Base-by-base conservation (phyloP, 1,284 basidiomycete genomes). In the Salmacisia buchloeana region DNA sequence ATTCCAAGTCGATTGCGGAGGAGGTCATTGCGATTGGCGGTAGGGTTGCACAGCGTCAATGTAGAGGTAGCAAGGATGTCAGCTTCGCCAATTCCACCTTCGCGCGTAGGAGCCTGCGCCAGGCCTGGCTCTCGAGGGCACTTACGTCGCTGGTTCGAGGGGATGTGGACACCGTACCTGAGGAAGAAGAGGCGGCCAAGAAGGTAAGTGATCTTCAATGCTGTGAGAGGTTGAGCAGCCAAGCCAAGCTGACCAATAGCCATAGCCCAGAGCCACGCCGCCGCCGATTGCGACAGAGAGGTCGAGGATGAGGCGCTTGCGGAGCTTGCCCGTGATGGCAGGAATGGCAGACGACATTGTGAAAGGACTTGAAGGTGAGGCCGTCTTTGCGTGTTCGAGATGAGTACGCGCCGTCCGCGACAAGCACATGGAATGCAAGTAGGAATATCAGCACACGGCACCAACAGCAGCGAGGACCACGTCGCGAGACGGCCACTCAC, bases 141-240 rank as follows among this genome's bases (percentile, higher is more conserved):
- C 49, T 54, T 29, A 54, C 74, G 73, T 46, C 74, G 70, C 54
- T 71, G 62, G 46, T 72, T 71, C 27, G 70, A 67, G 56, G 75
- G 75, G 34, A 76, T n/a, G 73, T 76, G 75, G 23, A 75, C 64
- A 54, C 69, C 72, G 73, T 76, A 76, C 75, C 75, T 76, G 68
- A 35, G 33, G 31, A 39, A 38, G 49, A 46, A 33, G 27, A n/a
- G 2, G 34, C 33, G 3, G 2, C 52, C 23, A 23, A 29, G 33
- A 34, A 15, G 35, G n/a, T n/a, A n/a, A 6, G 2, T 3, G 18
- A 29, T 43, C 41, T 43, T 15, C 41, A 18, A 54, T 33, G 25
- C 7, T 33, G 45, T 9, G 12, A 18, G n/a, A 45, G 9, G 43
- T 6, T 60, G 15, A 27, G 12, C n/a, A 10, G 25, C n/a, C 21